Base-by-base conservation (phyloP, 2,329 filamentous ascomycete species). In the Colletotrichum falcatum region DNA sequence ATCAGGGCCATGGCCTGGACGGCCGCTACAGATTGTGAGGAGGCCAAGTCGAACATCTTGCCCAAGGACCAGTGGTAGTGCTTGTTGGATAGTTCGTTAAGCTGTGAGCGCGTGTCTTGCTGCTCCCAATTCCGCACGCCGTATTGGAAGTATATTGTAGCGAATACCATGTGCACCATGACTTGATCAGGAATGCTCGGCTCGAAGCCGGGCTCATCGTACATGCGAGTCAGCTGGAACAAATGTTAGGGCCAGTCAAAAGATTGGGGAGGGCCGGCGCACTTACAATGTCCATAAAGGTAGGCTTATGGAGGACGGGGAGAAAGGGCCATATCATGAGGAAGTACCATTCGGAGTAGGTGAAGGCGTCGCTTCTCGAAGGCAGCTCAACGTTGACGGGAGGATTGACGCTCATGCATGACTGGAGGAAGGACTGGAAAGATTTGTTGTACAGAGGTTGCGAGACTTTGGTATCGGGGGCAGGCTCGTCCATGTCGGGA, bases 1-100 rank as follows among this genome's bases (percentile, higher is more conserved):
- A 97, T 89, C 81, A 96, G 82, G 14, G 90, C 85, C 75, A 96
- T 79, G 4, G 92, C 93, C 78, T 96, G 93, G 9, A 94, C 85
- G 61, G 93, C 89, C 55, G 89, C 83, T 18, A 94, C 80, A 0
- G 88, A 89, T 66, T 88, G 88, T 23, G 89, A 88, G 7, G 83
- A 83, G 18, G 89, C 80, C 5, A 97, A 81, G 58, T 93, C 84
- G 72, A 89, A 91, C 73, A 92, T 89, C 78, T 91, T 90, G 77
- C 88, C 89, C 54, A 95, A 81, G 1, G 91, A 87, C 77, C 91
- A 95, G 75, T 94, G 91, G 74, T 95, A 95, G 78, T 96, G 93
- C 64, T 88, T 88, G 79, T 94, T 93, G 4, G 92, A 93, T 61
- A 91, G 82, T 1, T 89, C 85, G 73, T 91, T 89, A 62, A 91